Conservation (phyloP, 371 early-diverging fungal species). For the Mucor plumbeus region DNA sequence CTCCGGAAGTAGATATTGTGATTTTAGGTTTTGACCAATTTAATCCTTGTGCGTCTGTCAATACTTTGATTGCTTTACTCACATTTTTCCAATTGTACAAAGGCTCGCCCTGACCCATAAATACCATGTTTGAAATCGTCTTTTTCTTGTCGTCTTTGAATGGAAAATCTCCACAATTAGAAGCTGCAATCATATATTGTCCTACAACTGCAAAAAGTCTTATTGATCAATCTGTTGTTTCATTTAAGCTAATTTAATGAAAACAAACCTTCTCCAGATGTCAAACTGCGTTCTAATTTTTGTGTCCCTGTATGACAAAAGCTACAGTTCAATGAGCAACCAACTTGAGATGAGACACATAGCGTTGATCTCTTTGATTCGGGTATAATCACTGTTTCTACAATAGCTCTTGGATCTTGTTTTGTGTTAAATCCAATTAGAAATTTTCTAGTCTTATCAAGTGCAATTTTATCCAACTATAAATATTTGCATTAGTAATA, state of each 20-base stretch:
- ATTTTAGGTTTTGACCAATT: slow-evolving; percentile 76
- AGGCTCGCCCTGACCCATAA: slow-evolving; percentile 95
- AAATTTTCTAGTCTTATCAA: slow-evolving; percentile 66
- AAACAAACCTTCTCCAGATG: slow-evolving; percentile 64
- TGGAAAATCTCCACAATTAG: slow-evolving; percentile 63
- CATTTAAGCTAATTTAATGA: too few relatives aligned
- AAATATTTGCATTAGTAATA: neutral
- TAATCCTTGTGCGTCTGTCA: slow-evolving; percentile 77
- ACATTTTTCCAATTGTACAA: slow-evolving; percentile 85
- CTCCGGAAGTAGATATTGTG: slow-evolving; percentile 91
- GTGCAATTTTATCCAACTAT: slow-evolving; percentile 49
- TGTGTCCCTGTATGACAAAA: slow-evolving; percentile 96
- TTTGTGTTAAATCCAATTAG: slow-evolving; percentile 54
- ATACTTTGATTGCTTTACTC: slow-evolving; percentile 69
- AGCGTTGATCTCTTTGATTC: slow-evolving; percentile 76
- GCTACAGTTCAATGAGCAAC: slow-evolving; percentile 85
- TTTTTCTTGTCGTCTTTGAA: slow-evolving; percentile 42
- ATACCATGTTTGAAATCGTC: slow-evolving; percentile 82
- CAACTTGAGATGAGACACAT: slow-evolving; percentile 90
- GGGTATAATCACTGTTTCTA: slow-evolving; percentile 76
- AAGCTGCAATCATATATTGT: slow-evolving; percentile 81
- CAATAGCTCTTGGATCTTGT: slow-evolving; percentile 59
- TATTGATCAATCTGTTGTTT: too few relatives aligned
- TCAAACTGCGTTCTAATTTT: slow-evolving; percentile 78
- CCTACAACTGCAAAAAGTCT: slow-evolving; percentile 65